Evolutionary conservation across 2,329 filamentous ascomycete genomes (phyloP).

Genomic region (Curvularia sp.): DNA sequence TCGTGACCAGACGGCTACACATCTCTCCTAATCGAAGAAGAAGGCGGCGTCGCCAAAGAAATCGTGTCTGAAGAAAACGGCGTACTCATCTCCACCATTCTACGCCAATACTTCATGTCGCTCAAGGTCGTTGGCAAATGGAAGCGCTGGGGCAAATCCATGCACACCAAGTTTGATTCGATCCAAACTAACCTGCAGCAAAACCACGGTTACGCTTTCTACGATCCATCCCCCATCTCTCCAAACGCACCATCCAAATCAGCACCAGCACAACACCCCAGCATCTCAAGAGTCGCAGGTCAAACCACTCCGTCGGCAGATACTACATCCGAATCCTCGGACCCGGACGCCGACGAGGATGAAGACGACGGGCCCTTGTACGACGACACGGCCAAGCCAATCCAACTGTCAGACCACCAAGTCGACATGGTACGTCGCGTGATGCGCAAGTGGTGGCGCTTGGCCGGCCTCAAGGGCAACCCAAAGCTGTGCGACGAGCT

Average conservation of each 20-base stretch:
- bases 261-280: conserved; percentile 20
- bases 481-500: conserved; percentile 62
- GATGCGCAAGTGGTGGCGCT: conserved; percentile 74
- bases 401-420: conserved; percentile 45
- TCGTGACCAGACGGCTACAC: conserved; percentile 72
- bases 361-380: conserved; percentile 52
- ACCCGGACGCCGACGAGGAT: conserved; percentile 49
- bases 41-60: conserved; percentile 78
- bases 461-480: conserved; percentile 66
- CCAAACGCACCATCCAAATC: conserved; percentile 11
- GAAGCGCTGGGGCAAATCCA: conserved; percentile 71
- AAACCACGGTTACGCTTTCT: conserved; percentile 59
- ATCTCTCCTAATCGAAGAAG: conserved; percentile 74
- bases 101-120: conserved; percentile 91
- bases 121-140: conserved; percentile 82
- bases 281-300: conserved; percentile 18
- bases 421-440: conserved; percentile 72
- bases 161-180: conserved; percentile 69
- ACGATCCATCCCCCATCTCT: conserved; percentile 48
- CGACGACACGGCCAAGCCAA: conserved; percentile 56
- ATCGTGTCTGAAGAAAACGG: conserved; percentile 87
- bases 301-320: background rate
- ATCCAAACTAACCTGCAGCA: conserved; percentile 69
- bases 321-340: conserved; percentile 18
- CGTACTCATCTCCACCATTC: conserved; percentile 82